A percentile compares a stretch with the other conserved stretches of the same genome.
Evolutionary conservation across 2,329 filamentous ascomycete species (phyloP).

Genomic region (Alternaria postmessia): DNA sequence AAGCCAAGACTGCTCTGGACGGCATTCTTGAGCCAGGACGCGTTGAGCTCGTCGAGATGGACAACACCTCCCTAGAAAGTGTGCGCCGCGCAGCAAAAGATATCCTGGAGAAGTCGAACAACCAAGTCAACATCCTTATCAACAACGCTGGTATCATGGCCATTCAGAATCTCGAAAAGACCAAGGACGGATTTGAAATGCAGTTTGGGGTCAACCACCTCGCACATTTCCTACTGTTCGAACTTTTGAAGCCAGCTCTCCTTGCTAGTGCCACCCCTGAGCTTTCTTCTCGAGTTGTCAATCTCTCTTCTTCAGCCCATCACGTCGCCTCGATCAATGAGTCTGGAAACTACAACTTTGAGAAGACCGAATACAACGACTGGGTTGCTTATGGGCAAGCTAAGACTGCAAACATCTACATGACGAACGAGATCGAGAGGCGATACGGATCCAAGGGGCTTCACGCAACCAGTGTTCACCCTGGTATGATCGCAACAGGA

Average conservation of each 20-base stretch:
- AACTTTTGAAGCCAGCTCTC: background rate
- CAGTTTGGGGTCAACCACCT: background rate
- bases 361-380: background rate
- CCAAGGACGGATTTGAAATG: background rate
- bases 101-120: background rate
- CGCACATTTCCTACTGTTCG: background rate
- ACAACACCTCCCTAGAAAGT: background rate
- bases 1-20: no score
- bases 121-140: background rate
- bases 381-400: background rate
- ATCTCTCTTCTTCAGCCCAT: background rate
- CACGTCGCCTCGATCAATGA: background rate
- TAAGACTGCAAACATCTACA: background rate
- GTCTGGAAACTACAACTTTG: background rate
- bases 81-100: background rate
- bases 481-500: no score
- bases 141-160: background rate
- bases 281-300: background rate
- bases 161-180: background rate
- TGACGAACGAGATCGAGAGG: no score
- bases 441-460: no score
- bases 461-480: no score
- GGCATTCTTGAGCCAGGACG: no score
- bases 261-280: background rate
- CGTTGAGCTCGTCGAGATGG: background rate